Percentiles rank a stretch among this genome's conserved stretches.
phyloP scores from a whole-genome alignment of 768 basidiomycete species.

The Termitomyces heimii region DNA sequence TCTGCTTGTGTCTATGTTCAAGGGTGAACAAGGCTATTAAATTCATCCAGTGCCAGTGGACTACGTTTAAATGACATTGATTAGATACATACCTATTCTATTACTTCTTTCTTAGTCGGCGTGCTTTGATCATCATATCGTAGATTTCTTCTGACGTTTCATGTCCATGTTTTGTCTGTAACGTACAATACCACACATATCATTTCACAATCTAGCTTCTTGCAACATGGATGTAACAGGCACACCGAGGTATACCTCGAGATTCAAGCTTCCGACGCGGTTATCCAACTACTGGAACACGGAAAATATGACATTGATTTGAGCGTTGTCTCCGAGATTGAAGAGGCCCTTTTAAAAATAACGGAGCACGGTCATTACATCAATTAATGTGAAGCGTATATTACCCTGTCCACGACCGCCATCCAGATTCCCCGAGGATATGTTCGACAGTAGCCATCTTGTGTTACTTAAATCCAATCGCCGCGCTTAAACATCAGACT shows the following conservation, averaged over 20 bases:
- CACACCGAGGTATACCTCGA: neutral
- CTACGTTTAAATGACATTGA: neutral
- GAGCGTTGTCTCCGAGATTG: too few relatives aligned
- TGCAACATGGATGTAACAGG: neutral
- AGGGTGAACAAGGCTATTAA: constrained; percentile 15
- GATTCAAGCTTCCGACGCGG: too few relatives aligned
- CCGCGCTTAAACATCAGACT: too few relatives aligned
- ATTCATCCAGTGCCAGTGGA: neutral
- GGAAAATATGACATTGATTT: neutral
- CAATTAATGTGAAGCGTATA: too few relatives aligned
- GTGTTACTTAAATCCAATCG: too few relatives aligned
- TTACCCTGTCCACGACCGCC: too few relatives aligned
- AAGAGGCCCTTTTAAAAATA: too few relatives aligned
- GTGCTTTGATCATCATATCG: neutral
- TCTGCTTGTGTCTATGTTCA: constrained; percentile 16
- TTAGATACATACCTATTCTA: neutral
- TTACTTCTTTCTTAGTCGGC: neutral
- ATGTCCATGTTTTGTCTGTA: neutral
- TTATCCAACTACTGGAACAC: neutral
- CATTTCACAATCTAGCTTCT: neutral
- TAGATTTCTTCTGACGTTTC: neutral
- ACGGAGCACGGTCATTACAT: too few relatives aligned
- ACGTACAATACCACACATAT: neutral
- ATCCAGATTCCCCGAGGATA: too few relatives aligned
- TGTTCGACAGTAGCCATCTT: too few relatives aligned